A percentile compares a stretch with the other conserved stretches of the same genome.
Conservation (phyloP, 371 early-diverging fungal species). For the Fennellomyces sp. region DNA sequence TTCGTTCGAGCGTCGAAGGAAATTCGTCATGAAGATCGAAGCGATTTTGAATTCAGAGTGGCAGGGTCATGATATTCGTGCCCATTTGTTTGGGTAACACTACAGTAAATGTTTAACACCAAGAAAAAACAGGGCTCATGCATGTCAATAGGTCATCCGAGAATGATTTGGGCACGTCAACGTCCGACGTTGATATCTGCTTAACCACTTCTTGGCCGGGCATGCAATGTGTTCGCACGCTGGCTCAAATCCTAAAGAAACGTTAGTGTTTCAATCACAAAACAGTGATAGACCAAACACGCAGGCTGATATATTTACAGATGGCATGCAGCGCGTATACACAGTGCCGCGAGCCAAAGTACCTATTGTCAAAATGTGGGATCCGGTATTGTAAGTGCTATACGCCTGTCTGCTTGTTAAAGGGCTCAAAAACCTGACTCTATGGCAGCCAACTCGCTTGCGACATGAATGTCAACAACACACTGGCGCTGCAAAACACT, state of each 20-base stretch:
- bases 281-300: background rate
- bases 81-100: slow-evolving; percentile 65
- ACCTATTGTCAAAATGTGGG: slow-evolving; percentile 66
- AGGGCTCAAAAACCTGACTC: background rate
- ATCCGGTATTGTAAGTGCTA: slow-evolving; percentile 62
- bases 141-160: slow-evolving; percentile 51
- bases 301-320: slow-evolving; percentile 26
- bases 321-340: slow-evolving; percentile 57
- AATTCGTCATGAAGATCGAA: slow-evolving; percentile 60
- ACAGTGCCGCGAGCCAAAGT: slow-evolving; percentile 67
- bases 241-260: slow-evolving; percentile 42
- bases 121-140: background rate
- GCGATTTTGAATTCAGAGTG: slow-evolving; percentile 59
- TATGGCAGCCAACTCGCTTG: slow-evolving; percentile 60
- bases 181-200: slow-evolving; percentile 68
- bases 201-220: slow-evolving; percentile 58
- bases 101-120: background rate
- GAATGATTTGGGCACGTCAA: slow-evolving; percentile 55
- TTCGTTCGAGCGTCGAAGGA: slow-evolving; percentile 53
- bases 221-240: slow-evolving; percentile 44
- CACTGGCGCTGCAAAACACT: slow-evolving; percentile 80
- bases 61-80: slow-evolving; percentile 58
- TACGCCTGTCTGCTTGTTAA: background rate
- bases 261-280: slow-evolving; percentile 21
- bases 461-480: slow-evolving; percentile 87